These are phyloP conservation scores for Rhizopus sp. DNA, from an alignment of 371 early-diverging fungal species.

Conservation along the genomic window DNA sequence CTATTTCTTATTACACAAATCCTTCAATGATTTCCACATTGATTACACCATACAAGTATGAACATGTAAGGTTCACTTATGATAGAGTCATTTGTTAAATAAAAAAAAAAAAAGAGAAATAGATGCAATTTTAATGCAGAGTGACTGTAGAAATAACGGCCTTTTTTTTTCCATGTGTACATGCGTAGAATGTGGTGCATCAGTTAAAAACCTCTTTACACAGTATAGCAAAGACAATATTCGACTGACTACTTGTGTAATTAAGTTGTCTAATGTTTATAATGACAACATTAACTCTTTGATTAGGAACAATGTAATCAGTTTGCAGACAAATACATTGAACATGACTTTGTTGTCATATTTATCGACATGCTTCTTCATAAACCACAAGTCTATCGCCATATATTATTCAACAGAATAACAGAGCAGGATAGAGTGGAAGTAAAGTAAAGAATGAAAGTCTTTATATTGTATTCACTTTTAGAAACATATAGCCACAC, in stretches of 20 bases:
- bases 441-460: constrained; percentile 26
- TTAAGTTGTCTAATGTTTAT: too few relatives aligned
- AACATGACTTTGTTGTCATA: constrained; percentile 86
- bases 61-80: too few relatives aligned
- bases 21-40: too few relatives aligned
- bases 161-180: constrained; percentile 52
- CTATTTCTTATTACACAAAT: too few relatives aligned
- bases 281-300: too few relatives aligned
- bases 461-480: constrained; percentile 6
- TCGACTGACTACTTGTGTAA: constrained; percentile 83
- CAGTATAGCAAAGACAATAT: constrained; percentile 92
- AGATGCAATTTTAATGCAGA: too few relatives aligned
- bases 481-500: constrained; percentile 56
- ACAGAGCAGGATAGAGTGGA: constrained; percentile 51
- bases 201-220: constrained; percentile 78
- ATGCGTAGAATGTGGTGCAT: constrained; percentile 87
- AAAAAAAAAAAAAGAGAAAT: too few relatives aligned
- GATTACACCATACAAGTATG: too few relatives aligned
- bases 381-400: constrained; percentile 91
- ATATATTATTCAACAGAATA: constrained; percentile 82
- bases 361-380: constrained; percentile 94
- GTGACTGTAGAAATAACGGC: neutral
- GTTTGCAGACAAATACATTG: constrained; percentile 94
- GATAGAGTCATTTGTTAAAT: too few relatives aligned
- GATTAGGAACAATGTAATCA: constrained; percentile 71